Percentiles rank a stretch among this genome's conserved stretches.
Conservation (phyloP, 2,329 filamentous ascomycete species). For the Aspergillus fischeri region DNA sequence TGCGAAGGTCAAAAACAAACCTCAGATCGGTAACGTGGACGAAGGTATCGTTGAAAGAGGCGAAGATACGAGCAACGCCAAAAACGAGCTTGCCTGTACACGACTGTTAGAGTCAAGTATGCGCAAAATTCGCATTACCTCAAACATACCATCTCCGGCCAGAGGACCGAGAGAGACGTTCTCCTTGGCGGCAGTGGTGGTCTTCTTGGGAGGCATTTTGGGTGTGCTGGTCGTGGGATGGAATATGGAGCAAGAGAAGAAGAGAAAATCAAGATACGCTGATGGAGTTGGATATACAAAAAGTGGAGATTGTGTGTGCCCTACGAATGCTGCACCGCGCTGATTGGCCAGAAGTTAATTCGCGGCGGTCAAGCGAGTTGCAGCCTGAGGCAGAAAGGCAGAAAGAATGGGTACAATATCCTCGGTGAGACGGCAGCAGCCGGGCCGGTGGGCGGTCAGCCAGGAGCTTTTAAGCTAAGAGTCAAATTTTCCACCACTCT, state of each 20-base stretch:
- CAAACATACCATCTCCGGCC: conserved; percentile 79
- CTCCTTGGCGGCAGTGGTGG: conserved; percentile 75
- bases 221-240: conserved; percentile 41
- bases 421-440: conserved; percentile 12
- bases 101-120: conserved; percentile 8
- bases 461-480: conserved; percentile 15
- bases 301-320: conserved; percentile 35
- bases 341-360: conserved; percentile 27
- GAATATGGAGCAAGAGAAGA: conserved; percentile 34
- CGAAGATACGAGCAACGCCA: conserved; percentile 96
- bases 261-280: conserved; percentile 20
- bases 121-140: not conserved
- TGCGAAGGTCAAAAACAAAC: conserved; percentile 48
- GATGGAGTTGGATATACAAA: conserved; percentile 23
- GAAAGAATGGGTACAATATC: not conserved
- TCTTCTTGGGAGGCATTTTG: conserved; percentile 89
- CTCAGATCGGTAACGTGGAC: conserved; percentile 99
- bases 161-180: conserved; percentile 98
- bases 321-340: conserved; percentile 20
- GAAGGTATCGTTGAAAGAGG: conserved; percentile 89
- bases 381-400: conserved; percentile 14
- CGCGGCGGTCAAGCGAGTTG: conserved; percentile 26
- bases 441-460: conserved; percentile 29
- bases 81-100: conserved; percentile 86
- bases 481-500: conserved; percentile 17